A percentile compares a stretch with the other conserved stretches of the same genome.
phyloP scores from a whole-genome alignment of 2,329 filamentous ascomycete species.

The Thelonectria rubi region DNA sequence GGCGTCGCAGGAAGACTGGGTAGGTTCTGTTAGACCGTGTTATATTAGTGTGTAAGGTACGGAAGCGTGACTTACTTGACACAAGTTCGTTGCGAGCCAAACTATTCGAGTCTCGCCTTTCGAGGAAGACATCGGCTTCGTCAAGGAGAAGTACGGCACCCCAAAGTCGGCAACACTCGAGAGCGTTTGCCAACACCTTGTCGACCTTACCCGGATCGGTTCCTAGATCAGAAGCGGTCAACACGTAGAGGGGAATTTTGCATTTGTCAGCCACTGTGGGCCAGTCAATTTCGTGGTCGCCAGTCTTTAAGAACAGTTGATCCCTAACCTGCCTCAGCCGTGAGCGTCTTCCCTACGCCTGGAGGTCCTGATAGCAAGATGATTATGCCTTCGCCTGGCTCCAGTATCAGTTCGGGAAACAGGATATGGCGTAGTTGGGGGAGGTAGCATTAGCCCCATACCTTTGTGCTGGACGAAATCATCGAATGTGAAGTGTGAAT shows the following conservation, averaged over 20 bases:
- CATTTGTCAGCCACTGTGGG: constrained; percentile 17
- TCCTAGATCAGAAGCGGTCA: constrained; percentile 22
- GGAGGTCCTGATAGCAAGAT: constrained; percentile 43
- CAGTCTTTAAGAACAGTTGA: not conserved
- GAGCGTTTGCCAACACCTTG: constrained; percentile 10
- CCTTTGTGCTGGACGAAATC: constrained; percentile 11
- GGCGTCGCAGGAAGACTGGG: constrained; percentile 50
- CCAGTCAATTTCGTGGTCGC: not conserved
- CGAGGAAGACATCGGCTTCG: constrained; percentile 37
- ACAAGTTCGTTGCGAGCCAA: constrained; percentile 35
- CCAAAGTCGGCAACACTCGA: constrained; percentile 35
- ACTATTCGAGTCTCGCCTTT: constrained; percentile 19
- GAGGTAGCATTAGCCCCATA: not conserved
- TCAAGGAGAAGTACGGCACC: constrained; percentile 36
- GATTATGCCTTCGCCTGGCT: constrained; percentile 31
- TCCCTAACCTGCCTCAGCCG: constrained; percentile 33
- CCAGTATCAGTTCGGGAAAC: not conserved
- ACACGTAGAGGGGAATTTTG: constrained; percentile 25
- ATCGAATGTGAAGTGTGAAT: not conserved
- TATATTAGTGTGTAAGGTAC: too few relatives aligned
- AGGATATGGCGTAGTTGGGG: not conserved
- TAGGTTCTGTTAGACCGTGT: too few relatives aligned
- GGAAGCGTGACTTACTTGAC: constrained; percentile 23
- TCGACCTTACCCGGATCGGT: not conserved
- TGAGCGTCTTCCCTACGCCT: constrained; percentile 42